phyloP scores from a whole-genome alignment of 129 eudicot genomes.

The Artemisia tridentata region DNA sequence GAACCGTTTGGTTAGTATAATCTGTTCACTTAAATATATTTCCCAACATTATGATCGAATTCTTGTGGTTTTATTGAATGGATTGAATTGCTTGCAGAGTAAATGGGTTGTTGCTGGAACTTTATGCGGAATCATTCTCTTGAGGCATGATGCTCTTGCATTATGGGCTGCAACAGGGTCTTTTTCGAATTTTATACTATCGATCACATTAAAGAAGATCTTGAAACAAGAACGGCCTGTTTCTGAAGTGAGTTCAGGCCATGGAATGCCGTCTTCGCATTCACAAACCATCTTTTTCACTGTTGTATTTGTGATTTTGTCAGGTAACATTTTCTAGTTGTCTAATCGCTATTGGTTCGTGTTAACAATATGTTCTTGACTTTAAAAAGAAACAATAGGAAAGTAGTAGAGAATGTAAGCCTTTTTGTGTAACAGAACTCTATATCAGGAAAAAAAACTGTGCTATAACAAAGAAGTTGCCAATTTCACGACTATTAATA shows the following conservation, averaged over 20 bases:
- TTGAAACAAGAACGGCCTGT: slow-evolving; percentile 74
- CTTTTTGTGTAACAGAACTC: too few species aligned
- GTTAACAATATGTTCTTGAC: not conserved
- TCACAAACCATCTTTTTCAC: slow-evolving; percentile 64
- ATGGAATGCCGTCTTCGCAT: slow-evolving; percentile 96
- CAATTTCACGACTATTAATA: too few species aligned
- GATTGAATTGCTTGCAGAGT: slow-evolving; percentile 44
- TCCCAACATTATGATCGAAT: not conserved
- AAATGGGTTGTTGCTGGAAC: slow-evolving; percentile 53
- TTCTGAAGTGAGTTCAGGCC: slow-evolving; percentile 46
- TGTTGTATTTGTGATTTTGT: slow-evolving; percentile 36
- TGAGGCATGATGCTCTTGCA: slow-evolving; percentile 72
- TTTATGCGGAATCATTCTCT: slow-evolving; percentile 39
- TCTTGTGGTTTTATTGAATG: not conserved
- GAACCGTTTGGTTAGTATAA: slow-evolving; percentile 52
- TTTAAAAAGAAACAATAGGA: not conserved
- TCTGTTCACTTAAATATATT: not conserved
- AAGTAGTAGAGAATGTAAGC: too few species aligned
- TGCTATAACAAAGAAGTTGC: too few species aligned
- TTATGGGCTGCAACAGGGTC: slow-evolving; percentile 64
- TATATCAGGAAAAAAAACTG: too few species aligned
- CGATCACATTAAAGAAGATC: slow-evolving; percentile 44
- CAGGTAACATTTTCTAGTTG: slow-evolving; percentile 38
- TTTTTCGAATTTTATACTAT: slow-evolving; percentile 45
- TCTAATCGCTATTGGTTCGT: not conserved